Evolutionary conservation across 2,329 filamentous ascomycete species (phyloP).

Genomic region (Alternaria longipes): DNA sequence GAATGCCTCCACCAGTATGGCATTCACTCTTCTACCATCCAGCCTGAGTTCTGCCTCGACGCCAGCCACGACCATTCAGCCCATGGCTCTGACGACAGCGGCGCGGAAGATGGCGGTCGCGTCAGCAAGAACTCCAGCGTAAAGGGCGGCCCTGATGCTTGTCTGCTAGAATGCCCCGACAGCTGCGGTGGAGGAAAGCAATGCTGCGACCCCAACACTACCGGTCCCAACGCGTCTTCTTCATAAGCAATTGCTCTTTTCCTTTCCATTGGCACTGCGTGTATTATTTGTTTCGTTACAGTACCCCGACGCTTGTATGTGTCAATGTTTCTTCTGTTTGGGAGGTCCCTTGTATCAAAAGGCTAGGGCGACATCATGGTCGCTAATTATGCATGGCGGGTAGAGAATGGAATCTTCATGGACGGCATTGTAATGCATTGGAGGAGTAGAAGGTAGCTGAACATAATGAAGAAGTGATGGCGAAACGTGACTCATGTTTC

Average conservation of each 20-base stretch:
- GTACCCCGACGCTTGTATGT: constrained; percentile 5
- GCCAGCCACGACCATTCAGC: constrained; percentile 55
- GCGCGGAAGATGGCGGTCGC: constrained; percentile 38
- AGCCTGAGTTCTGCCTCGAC: constrained; percentile 78
- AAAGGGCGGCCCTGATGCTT: constrained; percentile 48
- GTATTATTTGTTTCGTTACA: constrained; percentile 1
- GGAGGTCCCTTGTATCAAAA: neutral
- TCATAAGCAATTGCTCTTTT: constrained; percentile 10
- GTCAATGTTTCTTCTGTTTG: constrained; percentile 1
- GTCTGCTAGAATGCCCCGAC: constrained; percentile 56
- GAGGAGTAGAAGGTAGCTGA: neutral
- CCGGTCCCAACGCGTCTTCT: constrained; percentile 34
- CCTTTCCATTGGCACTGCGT: neutral
- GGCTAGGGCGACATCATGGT: neutral
- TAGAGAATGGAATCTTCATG: neutral
- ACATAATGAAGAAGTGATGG: neutral
- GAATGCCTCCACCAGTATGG: constrained; percentile 93
- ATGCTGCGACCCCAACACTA: constrained; percentile 51
- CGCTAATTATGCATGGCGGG: neutral
- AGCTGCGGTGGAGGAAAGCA: constrained; percentile 54
- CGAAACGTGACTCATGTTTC: neutral
- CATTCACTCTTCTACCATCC: constrained; percentile 96
- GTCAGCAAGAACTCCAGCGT: constrained; percentile 50
- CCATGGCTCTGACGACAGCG: constrained; percentile 42
- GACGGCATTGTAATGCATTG: neutral